Evolutionary conservation across 805 yeast species (phyloP).

Genomic region (Suhomyces xylopsoci): DNA sequence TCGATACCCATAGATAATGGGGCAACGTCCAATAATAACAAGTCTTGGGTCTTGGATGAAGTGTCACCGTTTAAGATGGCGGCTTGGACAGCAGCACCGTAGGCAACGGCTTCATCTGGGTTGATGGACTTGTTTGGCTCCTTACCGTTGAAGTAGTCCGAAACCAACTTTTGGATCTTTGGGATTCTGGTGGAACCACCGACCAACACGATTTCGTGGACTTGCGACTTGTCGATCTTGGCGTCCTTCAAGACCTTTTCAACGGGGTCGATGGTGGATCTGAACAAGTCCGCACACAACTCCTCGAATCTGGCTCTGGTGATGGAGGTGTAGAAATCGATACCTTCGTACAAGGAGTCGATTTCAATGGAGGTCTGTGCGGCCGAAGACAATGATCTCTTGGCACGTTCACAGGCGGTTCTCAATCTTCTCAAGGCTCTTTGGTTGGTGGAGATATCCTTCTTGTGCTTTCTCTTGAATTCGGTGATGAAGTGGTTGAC

Average conservation of each 20-base stretch:
- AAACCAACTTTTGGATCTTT: constrained; percentile 91
- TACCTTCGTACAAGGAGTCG: constrained; percentile 91
- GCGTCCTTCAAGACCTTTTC: constrained; percentile 94
- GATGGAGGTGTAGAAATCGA: constrained; percentile 91
- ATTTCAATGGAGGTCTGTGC: constrained; percentile 95
- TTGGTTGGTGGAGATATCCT: constrained; percentile 76
- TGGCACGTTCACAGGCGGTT: constrained; percentile 98
- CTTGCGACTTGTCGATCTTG: constrained; percentile 78
- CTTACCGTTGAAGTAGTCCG: constrained; percentile 88
- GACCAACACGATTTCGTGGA: constrained; percentile 92
- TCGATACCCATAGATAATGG: constrained; percentile 95
- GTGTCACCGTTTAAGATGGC: constrained; percentile 93
- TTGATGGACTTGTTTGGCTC: constrained; percentile 96
- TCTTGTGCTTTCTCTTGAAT: constrained; percentile 89
- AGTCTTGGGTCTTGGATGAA: constrained; percentile 44
- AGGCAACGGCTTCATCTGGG: constrained; percentile 99
- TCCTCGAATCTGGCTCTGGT: constrained; percentile 99
- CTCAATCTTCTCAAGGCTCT: constrained; percentile 90
- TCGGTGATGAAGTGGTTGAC: constrained; percentile 87
- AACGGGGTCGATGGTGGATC: constrained; percentile 93
- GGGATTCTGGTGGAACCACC: constrained; percentile 99
- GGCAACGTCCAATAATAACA: constrained; percentile 81
- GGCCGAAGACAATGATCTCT: constrained; percentile 92
- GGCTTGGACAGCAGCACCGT: constrained; percentile 99
- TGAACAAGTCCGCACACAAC: constrained; percentile 87